phyloP scores from a whole-genome alignment of 2,329 filamentous ascomycete genomes.

The Aureobasidium zeae region DNA sequence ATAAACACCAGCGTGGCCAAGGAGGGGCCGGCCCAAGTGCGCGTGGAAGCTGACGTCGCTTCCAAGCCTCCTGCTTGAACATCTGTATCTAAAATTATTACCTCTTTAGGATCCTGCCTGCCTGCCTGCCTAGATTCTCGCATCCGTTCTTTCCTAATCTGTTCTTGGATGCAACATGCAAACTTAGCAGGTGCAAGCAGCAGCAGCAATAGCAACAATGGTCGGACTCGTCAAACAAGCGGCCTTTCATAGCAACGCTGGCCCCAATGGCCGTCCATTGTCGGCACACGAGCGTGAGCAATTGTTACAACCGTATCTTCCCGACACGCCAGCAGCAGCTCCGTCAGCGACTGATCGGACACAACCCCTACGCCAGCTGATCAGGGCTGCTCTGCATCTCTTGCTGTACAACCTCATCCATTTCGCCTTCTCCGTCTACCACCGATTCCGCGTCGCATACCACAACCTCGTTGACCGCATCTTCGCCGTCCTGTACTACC shows the following conservation, averaged over 20 bases:
- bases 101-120: background rate
- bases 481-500: constrained; percentile 79
- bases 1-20: background rate
- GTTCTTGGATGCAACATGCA: too few relatives aligned
- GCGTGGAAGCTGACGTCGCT: constrained; percentile 7
- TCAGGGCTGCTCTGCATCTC: constrained; percentile 54
- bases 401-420: constrained; percentile 64
- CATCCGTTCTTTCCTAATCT: too few relatives aligned
- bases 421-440: constrained; percentile 77
- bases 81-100: constrained; percentile 1
- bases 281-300: constrained; percentile 25
- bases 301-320: constrained; percentile 28
- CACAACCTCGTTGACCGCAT: constrained; percentile 68
- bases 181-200: background rate
- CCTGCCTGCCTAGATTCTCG: background rate
- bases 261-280: constrained; percentile 22
- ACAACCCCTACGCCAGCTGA: constrained; percentile 17
- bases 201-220: constrained; percentile 23
- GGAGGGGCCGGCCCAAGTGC: constrained; percentile 6
- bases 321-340: constrained; percentile 17
- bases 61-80: background rate
- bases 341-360: background rate
- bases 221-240: constrained; percentile 22
- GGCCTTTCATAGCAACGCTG: constrained; percentile 25
- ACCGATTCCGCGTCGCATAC: constrained; percentile 71